These are phyloP conservation scores for Peribolospora baueri DNA, from an alignment of 768 basidiomycete genomes.

Conservation along the genomic window DNA sequence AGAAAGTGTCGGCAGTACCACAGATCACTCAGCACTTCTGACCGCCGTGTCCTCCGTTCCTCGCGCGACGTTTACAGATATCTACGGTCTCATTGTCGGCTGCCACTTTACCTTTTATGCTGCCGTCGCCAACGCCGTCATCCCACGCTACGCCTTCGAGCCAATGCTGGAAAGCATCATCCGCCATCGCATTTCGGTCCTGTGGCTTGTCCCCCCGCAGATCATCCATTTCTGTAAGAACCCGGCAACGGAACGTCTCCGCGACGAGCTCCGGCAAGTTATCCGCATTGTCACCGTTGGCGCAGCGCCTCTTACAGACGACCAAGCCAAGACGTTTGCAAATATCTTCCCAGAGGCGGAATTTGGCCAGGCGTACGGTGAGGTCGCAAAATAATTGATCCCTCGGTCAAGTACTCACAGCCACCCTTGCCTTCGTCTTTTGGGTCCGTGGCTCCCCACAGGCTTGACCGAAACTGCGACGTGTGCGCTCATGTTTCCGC, in stretches of 20 bases:
- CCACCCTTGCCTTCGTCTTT: background rate
- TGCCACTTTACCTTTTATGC: background rate
- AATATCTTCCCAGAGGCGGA: constrained; percentile 1
- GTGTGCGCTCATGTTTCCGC: constrained; percentile 1
- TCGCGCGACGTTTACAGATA: constrained; percentile 1
- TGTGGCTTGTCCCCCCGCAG: constrained; percentile 8
- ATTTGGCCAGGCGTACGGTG: constrained; percentile 5
- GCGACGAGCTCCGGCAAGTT: constrained; percentile 4
- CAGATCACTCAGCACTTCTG: no score
- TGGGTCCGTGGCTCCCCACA: no score
- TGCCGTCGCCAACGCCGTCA: background rate
- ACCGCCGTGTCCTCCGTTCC: no score
- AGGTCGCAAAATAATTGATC: no score
- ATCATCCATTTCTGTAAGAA: constrained; percentile 8
- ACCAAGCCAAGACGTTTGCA: background rate
- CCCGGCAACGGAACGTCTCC: background rate
- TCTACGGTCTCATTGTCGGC: constrained; percentile 7
- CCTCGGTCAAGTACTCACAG: no score
- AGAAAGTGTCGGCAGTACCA: no score
- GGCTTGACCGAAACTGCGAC: constrained; percentile 2
- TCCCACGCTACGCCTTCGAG: background rate
- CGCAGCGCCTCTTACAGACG: constrained; percentile 7
- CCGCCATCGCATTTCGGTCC: constrained; percentile 3
- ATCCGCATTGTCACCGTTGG: constrained; percentile 2
- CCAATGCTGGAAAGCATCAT: constrained; percentile 3